Evolutionary conservation across 1,284 basidiomycete species (phyloP), one percentile per base, ranked within the genome.

Genomic region (Tremellales sp.): DNA sequence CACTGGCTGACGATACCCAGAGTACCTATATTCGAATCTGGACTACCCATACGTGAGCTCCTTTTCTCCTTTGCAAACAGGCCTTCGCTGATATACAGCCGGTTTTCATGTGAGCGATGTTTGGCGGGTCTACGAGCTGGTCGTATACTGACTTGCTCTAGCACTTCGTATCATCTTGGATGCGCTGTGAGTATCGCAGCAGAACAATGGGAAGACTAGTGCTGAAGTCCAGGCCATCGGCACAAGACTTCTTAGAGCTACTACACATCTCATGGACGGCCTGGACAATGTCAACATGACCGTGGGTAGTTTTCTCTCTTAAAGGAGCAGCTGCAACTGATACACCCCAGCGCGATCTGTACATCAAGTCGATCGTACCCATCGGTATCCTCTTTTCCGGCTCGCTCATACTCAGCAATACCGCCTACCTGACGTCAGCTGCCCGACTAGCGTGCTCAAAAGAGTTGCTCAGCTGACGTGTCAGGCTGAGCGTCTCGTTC

Each of bases 331-430:
- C 11, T 39, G 36, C 7, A 10, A 39, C 19, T 39, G 10, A 13
- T 29, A 48, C 23, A 7, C 40, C 46, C 3, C 56, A 76, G 60
- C 81, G 81, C 64, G 82, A 88, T 29, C 81, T 86, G 76, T 93
- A 89, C 71, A 49, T 89, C 43, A 83, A 83, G 56, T 91, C 89
- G 41, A 97, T 97, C 60, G 78, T 97, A 6, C 93, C 93, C 36
- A 93, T 97, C 56, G 92, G 91, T 17, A 65, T 92, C 27, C 82
- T 97, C 50, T 97, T 97, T 79, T 89, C 87, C 19, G 91, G 84
- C 22, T 90, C 87, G 54, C 82, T 97, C 52, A 92, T 97, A 60
- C 79, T 96, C 49, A 88, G 86, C 75, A 97, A 97, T 76, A 92
- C 88, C 39, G 91, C 94, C 2, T 97, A 97, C 72, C 82, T 97